Percentiles rank a stretch among this genome's conserved stretches.
phyloP scores from a whole-genome alignment of 2,329 filamentous ascomycete genomes.

The Truncatella angustata region DNA sequence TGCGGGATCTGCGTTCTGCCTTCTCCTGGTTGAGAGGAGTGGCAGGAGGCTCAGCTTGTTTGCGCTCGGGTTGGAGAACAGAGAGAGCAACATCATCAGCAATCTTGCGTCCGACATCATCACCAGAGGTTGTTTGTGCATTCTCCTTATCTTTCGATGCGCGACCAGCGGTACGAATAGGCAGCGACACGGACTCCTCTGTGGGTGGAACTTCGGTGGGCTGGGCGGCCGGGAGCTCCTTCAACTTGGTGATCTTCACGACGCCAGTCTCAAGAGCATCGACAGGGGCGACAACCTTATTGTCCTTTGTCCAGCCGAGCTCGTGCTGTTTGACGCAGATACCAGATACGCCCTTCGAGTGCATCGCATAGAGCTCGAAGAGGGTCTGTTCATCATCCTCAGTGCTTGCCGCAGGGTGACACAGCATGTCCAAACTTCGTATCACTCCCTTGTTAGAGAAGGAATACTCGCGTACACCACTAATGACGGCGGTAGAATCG shows the following conservation, averaged over 20 bases:
- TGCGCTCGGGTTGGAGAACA: slow-evolving; percentile 25
- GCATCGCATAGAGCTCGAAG: slow-evolving; percentile 96
- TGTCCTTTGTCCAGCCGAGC: slow-evolving; percentile 87
- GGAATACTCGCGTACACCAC: slow-evolving; percentile 92
- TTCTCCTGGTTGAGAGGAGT: slow-evolving; percentile 28
- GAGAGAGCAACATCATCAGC: slow-evolving; percentile 18
- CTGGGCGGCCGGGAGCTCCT: slow-evolving; percentile 46
- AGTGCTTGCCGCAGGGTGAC: slow-evolving; percentile 62
- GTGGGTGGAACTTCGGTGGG: slow-evolving; percentile 42
- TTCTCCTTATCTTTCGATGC: slow-evolving; percentile 25
- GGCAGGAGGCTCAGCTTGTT: slow-evolving; percentile 21
- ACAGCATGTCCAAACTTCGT: slow-evolving; percentile 85
- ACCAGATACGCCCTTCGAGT: slow-evolving; percentile 94
- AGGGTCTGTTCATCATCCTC: slow-evolving; percentile 67
- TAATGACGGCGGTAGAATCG: slow-evolving; percentile 95
- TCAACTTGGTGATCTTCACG: slow-evolving; percentile 72
- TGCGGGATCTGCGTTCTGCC: slow-evolving; percentile 29
- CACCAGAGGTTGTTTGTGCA: slow-evolving; percentile 18
- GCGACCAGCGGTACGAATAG: slow-evolving; percentile 23
- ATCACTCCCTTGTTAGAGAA: slow-evolving; percentile 83
- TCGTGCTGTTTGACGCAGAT: slow-evolving; percentile 83
- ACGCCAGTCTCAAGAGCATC: slow-evolving; percentile 73
- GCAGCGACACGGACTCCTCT: slow-evolving; percentile 35
- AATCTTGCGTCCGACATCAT: slow-evolving; percentile 22
- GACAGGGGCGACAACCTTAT: slow-evolving; percentile 78